phyloP scores from a whole-genome alignment of 2,329 filamentous ascomycete species.

The Paraphaeosphaeria minitans region DNA sequence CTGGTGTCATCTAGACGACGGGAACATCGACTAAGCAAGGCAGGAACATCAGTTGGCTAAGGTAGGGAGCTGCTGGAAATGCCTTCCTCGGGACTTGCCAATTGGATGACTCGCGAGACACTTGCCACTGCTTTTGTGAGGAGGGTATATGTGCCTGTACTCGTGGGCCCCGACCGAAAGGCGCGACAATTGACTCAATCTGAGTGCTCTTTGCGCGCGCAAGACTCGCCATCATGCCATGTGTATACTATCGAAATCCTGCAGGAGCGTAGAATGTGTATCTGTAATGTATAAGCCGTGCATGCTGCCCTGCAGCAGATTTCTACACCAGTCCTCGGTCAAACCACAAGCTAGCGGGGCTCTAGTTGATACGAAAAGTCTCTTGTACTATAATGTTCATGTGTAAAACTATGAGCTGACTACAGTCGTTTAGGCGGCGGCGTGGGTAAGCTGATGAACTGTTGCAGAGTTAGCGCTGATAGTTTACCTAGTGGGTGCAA shows the following conservation, averaged over 20 bases:
- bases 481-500: not conserved
- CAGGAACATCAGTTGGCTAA: not conserved
- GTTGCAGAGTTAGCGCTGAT: not conserved
- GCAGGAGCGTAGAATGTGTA: not conserved
- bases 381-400: not conserved
- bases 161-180: not conserved
- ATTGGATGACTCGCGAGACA: not conserved
- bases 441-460: conserved; percentile 1
- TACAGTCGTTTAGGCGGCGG: not conserved
- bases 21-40: not conserved
- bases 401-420: not conserved
- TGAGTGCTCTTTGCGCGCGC: not conserved
- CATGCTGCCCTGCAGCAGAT: not conserved
- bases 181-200: not conserved
- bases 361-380: not conserved
- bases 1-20: not conserved
- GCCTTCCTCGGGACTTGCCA: not conserved
- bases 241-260: not conserved
- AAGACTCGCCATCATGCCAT: not conserved
- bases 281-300: not conserved
- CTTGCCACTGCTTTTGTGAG: not conserved
- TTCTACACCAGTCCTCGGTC: not conserved
- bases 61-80: not conserved
- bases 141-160: not conserved
- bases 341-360: not conserved